phyloP scores from a whole-genome alignment of 2,329 filamentous ascomycete genomes.

The Epichloe glyceriae region DNA sequence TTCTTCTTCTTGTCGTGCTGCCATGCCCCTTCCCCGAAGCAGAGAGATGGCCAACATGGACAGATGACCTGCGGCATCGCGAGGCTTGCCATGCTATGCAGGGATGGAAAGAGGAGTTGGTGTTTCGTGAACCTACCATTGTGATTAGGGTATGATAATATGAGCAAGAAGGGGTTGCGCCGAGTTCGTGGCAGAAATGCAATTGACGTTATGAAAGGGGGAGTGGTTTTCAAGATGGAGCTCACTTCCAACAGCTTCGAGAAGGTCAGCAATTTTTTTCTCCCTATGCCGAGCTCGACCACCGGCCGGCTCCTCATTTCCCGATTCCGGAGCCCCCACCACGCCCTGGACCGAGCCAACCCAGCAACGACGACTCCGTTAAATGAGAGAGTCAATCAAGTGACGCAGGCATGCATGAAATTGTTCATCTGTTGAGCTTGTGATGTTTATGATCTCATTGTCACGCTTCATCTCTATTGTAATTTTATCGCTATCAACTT shows the following conservation, averaged over 20 bases:
- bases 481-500: not conserved
- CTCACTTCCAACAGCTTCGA: constrained; percentile 29
- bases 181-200: not conserved
- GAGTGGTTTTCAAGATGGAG: constrained; percentile 11
- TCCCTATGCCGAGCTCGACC: constrained; percentile 6
- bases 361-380: not conserved
- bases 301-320: constrained; percentile 18
- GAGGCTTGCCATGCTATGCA: not conserved
- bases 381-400: too few species aligned
- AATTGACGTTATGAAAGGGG: constrained; percentile 1
- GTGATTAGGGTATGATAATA: constrained; percentile 10
- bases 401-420: too few species aligned
- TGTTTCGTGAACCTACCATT: constrained; percentile 13
- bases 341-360: not conserved
- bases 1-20: not conserved
- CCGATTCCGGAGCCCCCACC: constrained; percentile 17
- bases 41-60: not conserved
- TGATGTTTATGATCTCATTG: not conserved
- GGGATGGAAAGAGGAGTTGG: not conserved
- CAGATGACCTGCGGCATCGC: not conserved
- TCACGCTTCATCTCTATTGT: not conserved
- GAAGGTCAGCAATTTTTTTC: constrained; percentile 26
- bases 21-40: too few species aligned
- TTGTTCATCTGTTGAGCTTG: too few species aligned
- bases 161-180: not conserved